Evolutionary conservation across 352 stramenopile genomes (phyloP), one percentile per base, ranked within the genome.

Genomic region (Hyaloperonospora arabidopsidis): DNA sequence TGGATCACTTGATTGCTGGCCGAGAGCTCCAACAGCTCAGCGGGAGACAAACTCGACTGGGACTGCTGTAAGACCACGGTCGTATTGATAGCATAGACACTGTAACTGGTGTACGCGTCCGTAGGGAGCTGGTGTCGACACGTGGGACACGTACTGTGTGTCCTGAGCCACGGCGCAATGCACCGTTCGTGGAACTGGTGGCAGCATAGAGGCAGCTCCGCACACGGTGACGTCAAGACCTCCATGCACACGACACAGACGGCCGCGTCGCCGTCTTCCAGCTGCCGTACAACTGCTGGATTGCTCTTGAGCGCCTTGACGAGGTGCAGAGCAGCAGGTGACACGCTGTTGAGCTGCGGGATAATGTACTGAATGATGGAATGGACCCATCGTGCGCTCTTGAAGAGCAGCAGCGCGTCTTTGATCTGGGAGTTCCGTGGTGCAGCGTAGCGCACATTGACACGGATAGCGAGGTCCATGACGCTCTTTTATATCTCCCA

Each of bases 361-460:
- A 94, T 87, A 56, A 94, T 94, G 71, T 92, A 91, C 14, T 78
- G 84, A 51, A 94, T 92, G 63, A 94, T 92, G n/a, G 79, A 91
- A 57, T 91, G 81, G 38, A 94, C 84, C 84, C 84, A 94, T 34
- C 84, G 84, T 56, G 81, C 72, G 57, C 81, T 92, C 78, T 94
- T 94, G 69, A 94, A 94, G 29, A 94, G 66, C 8, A 77, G 66
- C 48, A 94, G 60, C 49, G 78, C 84, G 67, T 94, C 84, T 60
- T 94, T 92, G 63, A 92, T 90, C 67, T 90, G 79, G 44, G 84
- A 92, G 61, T 94, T 82, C 52, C 73, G 74, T 29, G 84, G 84
- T 50, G 84, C 81, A 11, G 81, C 78, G 62, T 94, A 94, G 50
- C 84, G 81, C 45, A 94, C 84, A 61, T 94, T 94, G 12, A 94